phyloP scores from a whole-genome alignment of 1,139 yeast species.

The Kodamaea alishanica region DNA sequence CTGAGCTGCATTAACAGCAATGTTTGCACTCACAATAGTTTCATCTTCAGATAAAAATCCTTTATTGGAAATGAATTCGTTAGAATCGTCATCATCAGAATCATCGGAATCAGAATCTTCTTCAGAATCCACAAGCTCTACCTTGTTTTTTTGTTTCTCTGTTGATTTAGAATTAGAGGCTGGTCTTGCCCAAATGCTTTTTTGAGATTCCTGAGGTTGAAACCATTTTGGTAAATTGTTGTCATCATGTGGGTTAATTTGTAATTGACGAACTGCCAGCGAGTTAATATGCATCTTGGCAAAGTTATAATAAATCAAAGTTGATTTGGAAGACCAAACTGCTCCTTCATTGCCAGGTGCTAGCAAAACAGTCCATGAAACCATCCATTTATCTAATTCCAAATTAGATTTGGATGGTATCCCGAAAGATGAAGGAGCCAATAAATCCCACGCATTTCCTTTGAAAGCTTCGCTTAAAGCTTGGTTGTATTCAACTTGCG shows the following conservation, averaged over 20 bases:
- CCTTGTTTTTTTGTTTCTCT: neutral
- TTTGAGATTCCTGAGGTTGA: slow-evolving; percentile 10
- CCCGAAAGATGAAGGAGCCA: slow-evolving; percentile 60
- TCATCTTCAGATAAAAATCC: slow-evolving; percentile 37
- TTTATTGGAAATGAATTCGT: slow-evolving; percentile 35
- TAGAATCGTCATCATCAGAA: slow-evolving; percentile 18
- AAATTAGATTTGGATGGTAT: slow-evolving; percentile 65
- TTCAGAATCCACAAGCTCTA: slow-evolving; percentile 17
- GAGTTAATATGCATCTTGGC: slow-evolving; percentile 75
- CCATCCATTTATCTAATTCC: slow-evolving; percentile 76
- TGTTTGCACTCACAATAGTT: slow-evolving; percentile 35
- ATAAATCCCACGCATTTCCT: slow-evolving; percentile 60
- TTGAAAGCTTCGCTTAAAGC: slow-evolving; percentile 58
- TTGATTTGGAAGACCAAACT: slow-evolving; percentile 69
- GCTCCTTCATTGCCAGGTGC: slow-evolving; percentile 59
- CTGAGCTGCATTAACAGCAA: slow-evolving; percentile 62
- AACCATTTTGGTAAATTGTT: slow-evolving; percentile 40
- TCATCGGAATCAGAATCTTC: slow-evolving; percentile 26
- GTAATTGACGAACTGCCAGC: slow-evolving; percentile 47
- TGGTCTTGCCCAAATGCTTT: neutral
- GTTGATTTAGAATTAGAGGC: neutral
- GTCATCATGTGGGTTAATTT: slow-evolving; percentile 28
- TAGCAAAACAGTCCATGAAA: slow-evolving; percentile 68
- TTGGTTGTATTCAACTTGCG: slow-evolving; percentile 70
- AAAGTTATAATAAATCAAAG: slow-evolving; percentile 66